Conservation (phyloP, 2,329 filamentous ascomycete genomes). For the Stagonosporopsis chrysanthemi region DNA sequence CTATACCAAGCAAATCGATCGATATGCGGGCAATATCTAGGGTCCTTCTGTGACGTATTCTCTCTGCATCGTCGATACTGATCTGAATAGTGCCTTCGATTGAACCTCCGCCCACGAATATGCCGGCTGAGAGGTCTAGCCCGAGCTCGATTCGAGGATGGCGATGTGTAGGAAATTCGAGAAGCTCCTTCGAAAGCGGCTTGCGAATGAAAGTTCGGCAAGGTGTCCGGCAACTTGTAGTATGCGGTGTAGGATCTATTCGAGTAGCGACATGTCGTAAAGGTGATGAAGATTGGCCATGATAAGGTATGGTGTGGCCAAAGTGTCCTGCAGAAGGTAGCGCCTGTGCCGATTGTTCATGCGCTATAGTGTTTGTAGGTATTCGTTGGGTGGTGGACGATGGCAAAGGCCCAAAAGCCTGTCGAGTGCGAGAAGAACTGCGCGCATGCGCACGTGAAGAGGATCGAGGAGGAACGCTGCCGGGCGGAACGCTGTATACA, state of each 20-base stretch:
- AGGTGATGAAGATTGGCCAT: conserved; percentile 51
- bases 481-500: conserved; percentile 55
- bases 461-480: conserved; percentile 55
- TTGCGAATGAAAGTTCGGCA: conserved; percentile 59
- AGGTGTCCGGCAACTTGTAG: conserved; percentile 53
- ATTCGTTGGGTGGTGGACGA: conserved; percentile 26
- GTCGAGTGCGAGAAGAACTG: conserved; percentile 34
- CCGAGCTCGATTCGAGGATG: conserved; percentile 60
- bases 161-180: conserved; percentile 58
- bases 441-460: conserved; percentile 51
- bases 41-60: conserved; percentile 52
- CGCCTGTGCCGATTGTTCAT: conserved; percentile 28
- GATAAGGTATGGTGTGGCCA: conserved; percentile 51
- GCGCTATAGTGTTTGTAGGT: conserved; percentile 24
- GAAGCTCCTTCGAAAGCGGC: conserved; percentile 56
- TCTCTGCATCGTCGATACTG: conserved; percentile 57
- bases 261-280: conserved; percentile 54
- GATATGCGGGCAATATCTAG: conserved; percentile 59
- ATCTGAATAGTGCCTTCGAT: conserved; percentile 61
- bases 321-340: conserved; percentile 36
- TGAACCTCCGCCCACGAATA: conserved; percentile 64
- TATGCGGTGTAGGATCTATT: conserved; percentile 54
- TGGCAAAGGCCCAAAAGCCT: conserved; percentile 26
- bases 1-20: conserved; percentile 61
- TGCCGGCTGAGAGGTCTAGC: conserved; percentile 58